phyloP scores from a whole-genome alignment of 495 filamentous ascomycete species.

The Talaromyces thailandensis region DNA sequence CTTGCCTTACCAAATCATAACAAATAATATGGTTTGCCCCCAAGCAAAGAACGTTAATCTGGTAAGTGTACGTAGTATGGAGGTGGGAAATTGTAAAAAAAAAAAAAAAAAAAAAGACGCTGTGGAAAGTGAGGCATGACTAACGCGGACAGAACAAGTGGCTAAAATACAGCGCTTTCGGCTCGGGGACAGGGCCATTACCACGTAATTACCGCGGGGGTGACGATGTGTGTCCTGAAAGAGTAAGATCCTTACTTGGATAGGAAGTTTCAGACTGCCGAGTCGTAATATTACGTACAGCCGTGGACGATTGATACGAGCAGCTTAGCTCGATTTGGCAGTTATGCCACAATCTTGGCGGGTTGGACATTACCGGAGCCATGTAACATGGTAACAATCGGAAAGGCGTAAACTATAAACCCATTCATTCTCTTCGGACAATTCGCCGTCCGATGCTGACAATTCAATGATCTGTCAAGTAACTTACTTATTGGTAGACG shows the following conservation, averaged over 20 bases:
- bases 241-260: not conserved
- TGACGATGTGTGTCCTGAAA: not conserved
- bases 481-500: no score
- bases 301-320: not conserved
- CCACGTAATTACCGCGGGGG: not conserved
- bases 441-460: not conserved
- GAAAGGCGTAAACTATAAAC: not conserved
- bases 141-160: not conserved
- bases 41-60: not conserved
- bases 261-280: not conserved
- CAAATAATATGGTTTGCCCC: not conserved
- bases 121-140: not conserved
- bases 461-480: not conserved
- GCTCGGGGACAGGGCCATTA: not conserved
- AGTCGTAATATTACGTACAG: not conserved
- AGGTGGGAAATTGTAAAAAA: not conserved
- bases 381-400: not conserved
- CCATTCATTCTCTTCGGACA: not conserved
- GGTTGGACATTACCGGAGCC: not conserved
- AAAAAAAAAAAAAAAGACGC: not conserved
- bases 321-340: not conserved
- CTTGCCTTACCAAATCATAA: not conserved
- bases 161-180: not conserved
- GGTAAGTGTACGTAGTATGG: not conserved
- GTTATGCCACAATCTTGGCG: not conserved